Evolutionary conservation across 2,329 filamentous ascomycete genomes (phyloP), one percentile per base, ranked within the genome.

Genomic region (Claviceps pusilla): DNA sequence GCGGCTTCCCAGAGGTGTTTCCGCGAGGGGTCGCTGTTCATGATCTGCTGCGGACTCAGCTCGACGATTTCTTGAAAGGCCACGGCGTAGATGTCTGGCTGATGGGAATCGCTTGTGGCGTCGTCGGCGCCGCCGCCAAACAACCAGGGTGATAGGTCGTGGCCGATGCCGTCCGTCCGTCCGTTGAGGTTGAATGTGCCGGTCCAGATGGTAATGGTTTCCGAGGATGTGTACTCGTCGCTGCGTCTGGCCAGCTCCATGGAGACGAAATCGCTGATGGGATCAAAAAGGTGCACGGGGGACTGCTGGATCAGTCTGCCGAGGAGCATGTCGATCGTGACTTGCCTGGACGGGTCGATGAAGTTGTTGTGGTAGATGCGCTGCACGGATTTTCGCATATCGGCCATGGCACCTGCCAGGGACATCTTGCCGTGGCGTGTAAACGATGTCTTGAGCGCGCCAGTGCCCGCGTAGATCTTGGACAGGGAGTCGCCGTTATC

Each of bases 1-100:
- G 87, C 84, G 53, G 77, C 72, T 66, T 98, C 93, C 93, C 93
- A 98, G 24, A 84, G 73, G 58, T 89, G 83, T 59, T 91, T 87
- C 53, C 87, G 80, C 3, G 83, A 82, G 1, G 93, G 93, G 65
- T 98, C 91, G 57, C 90, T 97, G 59, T 94, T 95, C 89, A 98
- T 96, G 64, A 98, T 97, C 64, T 98, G 93, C 66, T 97, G 91
- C 16, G 94, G 93, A 62, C 89, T 96, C 49, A 98, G 74, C 64
- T 95, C 88, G n/a, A 98, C 93, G 58, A 98, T 97, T 68, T 98
- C 93, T 65, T 98, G 93, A 62, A 98, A 97, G 0, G 89, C 93
- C 16, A 96, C 84, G 7, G 86, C 89, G 52, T 95, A 83, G 42
- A 98, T 87, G 56, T 91, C 87, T 6, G 93, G 90, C 57, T 87